Evolutionary conservation across 345 rosid genomes (phyloP).

Genomic region (Syzygium oleosum): DNA sequence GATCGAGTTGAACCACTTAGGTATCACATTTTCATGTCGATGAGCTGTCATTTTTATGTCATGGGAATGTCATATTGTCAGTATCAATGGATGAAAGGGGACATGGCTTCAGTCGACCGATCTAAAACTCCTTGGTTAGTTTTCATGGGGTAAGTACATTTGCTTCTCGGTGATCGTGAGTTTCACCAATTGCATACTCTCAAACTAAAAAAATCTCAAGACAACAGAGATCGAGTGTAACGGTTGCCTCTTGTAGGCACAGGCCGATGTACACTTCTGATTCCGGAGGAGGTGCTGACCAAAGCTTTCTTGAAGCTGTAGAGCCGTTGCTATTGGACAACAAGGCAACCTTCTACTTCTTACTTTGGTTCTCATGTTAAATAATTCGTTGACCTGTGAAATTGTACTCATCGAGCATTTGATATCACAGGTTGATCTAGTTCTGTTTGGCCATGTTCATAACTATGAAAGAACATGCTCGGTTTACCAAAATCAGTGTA

Average conservation of each 20-base stretch:
- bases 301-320: slow-evolving; percentile 5
- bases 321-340: slow-evolving; percentile 39
- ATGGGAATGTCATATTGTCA: background rate
- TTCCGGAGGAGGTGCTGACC: slow-evolving; percentile 12
- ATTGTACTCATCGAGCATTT: background rate
- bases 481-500: slow-evolving; percentile 23
- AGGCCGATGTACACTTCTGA: slow-evolving; percentile 53
- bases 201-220: background rate
- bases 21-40: background rate
- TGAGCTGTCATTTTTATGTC: background rate
- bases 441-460: slow-evolving; percentile 60
- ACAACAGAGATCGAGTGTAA: background rate
- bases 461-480: slow-evolving; percentile 69
- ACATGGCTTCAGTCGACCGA: slow-evolving; percentile 48
- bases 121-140: slow-evolving; percentile 59
- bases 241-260: slow-evolving; percentile 33
- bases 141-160: slow-evolving; percentile 36
- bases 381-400: background rate
- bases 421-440: slow-evolving; percentile 41
- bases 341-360: slow-evolving; percentile 23
- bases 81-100: slow-evolving; percentile 50
- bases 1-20: background rate
- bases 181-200: background rate
- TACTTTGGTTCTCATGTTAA: background rate
- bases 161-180: background rate